Conservation (phyloP, 2,329 filamentous ascomycete species). For the Alternaria sp. region DNA sequence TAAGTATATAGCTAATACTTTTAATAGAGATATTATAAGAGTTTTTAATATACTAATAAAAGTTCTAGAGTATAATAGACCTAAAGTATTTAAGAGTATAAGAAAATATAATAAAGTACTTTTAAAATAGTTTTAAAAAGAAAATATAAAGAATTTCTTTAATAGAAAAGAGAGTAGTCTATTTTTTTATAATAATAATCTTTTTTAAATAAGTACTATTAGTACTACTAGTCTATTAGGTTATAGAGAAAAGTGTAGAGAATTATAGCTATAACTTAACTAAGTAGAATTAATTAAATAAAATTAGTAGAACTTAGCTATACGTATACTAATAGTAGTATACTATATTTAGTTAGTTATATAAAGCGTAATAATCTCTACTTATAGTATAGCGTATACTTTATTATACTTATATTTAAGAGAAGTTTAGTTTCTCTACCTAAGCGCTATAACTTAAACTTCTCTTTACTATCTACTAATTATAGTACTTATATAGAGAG, state of each 20-base stretch:
- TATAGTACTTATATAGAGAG: background rate
- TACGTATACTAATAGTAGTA: background rate
- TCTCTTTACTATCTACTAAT: background rate
- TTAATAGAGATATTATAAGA: conserved; percentile 9
- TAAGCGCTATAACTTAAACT: background rate
- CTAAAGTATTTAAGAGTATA: conserved; percentile 10
- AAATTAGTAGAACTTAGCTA: background rate
- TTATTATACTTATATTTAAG: background rate
- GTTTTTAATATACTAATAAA: conserved; percentile 15
- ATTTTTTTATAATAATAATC: background rate
- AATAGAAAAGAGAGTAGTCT: background rate
- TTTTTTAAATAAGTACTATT: background rate
- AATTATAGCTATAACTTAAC: background rate
- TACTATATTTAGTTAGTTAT: background rate
- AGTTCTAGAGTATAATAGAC: conserved; percentile 7
- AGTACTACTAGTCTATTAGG: background rate
- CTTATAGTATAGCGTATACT: background rate
- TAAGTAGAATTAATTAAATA: background rate
- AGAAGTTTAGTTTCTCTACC: background rate
- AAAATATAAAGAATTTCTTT: background rate
- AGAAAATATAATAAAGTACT: conserved; percentile 12
- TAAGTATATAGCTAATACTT: background rate
- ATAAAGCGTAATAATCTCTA: background rate
- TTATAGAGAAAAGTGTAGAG: background rate
- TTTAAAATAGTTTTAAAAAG: conserved; percentile 9